Conservation (phyloP, 257 asterid species). For the Solanum bulbocastanum region DNA sequence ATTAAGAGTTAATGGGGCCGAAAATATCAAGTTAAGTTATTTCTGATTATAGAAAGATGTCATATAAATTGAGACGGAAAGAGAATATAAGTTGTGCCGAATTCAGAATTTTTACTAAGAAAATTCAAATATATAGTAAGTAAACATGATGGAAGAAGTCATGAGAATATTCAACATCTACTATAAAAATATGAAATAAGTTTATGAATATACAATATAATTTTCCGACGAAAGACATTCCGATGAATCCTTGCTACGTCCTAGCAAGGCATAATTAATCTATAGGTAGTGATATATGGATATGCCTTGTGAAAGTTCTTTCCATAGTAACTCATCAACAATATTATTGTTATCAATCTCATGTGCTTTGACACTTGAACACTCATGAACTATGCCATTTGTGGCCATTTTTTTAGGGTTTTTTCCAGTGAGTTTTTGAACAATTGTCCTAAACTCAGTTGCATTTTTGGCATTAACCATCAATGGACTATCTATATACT, state of each 20-base stretch:
- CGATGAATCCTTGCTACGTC: neutral
- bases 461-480: slow-evolving; percentile 17
- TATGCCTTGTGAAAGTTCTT: neutral
- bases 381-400: neutral
- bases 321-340: neutral
- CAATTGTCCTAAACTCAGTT: slow-evolving; percentile 19
- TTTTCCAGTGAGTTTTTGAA: slow-evolving; percentile 26
- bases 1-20: neutral
- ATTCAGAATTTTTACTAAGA: neutral
- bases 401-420: neutral
- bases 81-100: rapidly evolving
- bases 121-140: neutral
- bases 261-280: neutral
- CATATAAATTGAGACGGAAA: neutral
- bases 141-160: neutral
- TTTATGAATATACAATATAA: neutral
- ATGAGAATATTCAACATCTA: neutral
- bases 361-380: neutral
- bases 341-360: neutral
- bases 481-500: slow-evolving; percentile 19
- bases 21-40: too few species aligned
- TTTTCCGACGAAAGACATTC: neutral
- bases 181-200: neutral
- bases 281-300: neutral
- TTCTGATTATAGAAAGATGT: too few species aligned